Conservation (phyloP, 2,329 filamentous ascomycete species). For the Pestalotiopsis sp. region DNA sequence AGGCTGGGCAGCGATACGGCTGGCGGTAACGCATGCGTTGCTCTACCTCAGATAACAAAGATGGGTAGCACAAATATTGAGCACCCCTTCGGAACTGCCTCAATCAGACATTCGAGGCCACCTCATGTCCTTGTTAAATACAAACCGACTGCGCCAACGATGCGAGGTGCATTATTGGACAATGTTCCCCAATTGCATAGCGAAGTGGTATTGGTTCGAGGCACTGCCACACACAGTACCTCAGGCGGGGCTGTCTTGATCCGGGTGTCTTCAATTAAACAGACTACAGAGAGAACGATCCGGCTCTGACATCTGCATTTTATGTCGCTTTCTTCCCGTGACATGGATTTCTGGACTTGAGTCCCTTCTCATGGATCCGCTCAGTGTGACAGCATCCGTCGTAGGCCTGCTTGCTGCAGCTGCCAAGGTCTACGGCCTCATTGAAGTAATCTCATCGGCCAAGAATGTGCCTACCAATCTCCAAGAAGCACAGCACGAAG, state of each 20-base stretch:
- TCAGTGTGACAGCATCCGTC: background rate
- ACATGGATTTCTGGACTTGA: background rate
- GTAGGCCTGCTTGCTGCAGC: background rate
- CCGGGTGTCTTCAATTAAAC: background rate
- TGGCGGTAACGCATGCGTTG: slow-evolving; percentile 54
- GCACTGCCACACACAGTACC: background rate
- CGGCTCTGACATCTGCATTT: too few relatives aligned
- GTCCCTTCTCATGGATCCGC: background rate
- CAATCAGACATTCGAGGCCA: background rate
- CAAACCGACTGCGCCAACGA: background rate
- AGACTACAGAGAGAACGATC: background rate
- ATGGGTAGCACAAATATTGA: too few relatives aligned
- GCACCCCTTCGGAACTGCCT: too few relatives aligned
- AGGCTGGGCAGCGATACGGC: slow-evolving; percentile 82
- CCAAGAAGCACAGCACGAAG: background rate
- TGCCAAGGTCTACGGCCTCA: background rate
- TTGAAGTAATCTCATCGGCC: background rate
- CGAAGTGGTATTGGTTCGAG: background rate
- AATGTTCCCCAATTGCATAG: background rate
- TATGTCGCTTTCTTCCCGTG: background rate
- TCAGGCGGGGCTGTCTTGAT: too few relatives aligned
- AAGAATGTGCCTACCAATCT: background rate
- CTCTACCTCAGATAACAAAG: background rate
- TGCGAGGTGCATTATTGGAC: background rate
- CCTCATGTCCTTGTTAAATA: background rate